These are phyloP conservation scores for Tephrocybe sp. DNA, from an alignment of 768 basidiomycete genomes.

Conservation along the genomic window DNA sequence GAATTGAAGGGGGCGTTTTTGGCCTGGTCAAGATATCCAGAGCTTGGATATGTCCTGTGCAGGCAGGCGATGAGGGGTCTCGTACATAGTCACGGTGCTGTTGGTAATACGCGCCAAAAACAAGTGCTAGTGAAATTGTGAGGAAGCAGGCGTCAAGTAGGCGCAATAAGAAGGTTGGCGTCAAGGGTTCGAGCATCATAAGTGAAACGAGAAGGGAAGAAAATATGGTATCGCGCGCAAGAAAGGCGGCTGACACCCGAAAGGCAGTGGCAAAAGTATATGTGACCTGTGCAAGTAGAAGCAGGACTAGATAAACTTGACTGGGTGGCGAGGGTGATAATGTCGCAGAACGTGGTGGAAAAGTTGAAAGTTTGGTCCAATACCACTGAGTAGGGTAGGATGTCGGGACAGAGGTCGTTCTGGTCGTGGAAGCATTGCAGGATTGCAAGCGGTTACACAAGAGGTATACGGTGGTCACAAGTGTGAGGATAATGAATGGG, in stretches of 20 bases:
- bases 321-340: background rate
- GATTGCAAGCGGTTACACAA: background rate
- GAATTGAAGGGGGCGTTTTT: too few species aligned
- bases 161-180: background rate
- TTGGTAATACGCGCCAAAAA: conserved; percentile 5
- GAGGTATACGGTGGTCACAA: conserved; percentile 2
- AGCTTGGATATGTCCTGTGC: background rate
- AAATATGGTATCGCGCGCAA: background rate
- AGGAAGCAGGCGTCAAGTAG: conserved; percentile 1
- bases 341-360: background rate
- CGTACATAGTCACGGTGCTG: background rate
- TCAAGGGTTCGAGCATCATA: background rate
- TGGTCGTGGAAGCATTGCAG: background rate
- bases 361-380: background rate
- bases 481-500: conserved; percentile 6
- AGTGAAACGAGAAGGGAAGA: conserved; percentile 1
- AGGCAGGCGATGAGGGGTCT: background rate
- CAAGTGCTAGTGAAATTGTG: background rate
- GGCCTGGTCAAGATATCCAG: too few species aligned
- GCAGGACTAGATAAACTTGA: background rate
- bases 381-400: conserved; percentile 3
- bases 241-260: conserved; percentile 1
- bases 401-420: background rate
- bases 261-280: conserved; percentile 1
- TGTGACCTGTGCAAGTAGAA: conserved; percentile 5